Evolutionary conservation across 2,329 filamentous ascomycete genomes (phyloP).

Genomic region (Fusarium torreyae): DNA sequence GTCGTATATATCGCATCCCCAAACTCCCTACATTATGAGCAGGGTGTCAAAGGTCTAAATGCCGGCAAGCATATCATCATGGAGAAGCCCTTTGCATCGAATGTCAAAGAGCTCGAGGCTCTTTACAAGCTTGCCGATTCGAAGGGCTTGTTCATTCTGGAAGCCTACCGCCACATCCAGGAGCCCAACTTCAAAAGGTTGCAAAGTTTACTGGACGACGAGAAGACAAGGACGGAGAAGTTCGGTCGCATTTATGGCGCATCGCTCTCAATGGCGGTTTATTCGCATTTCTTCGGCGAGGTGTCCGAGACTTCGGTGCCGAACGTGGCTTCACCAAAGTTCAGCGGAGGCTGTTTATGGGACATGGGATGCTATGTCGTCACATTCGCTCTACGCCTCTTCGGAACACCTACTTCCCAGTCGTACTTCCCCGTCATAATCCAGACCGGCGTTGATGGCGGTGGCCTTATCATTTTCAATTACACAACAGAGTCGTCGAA

Average conservation of each 20-base stretch:
- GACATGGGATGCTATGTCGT: conserved; percentile 44
- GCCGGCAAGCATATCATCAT: conserved; percentile 38
- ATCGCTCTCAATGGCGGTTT: conserved; percentile 35
- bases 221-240: conserved; percentile 21
- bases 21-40: conserved; percentile 40
- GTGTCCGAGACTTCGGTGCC: conserved; percentile 27
- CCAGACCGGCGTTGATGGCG: conserved; percentile 29
- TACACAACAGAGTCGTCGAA: conserved; percentile 31
- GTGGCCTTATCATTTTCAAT: conserved; percentile 28
- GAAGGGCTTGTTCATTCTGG: conserved; percentile 26
- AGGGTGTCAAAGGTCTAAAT: conserved; percentile 24
- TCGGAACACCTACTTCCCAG: conserved; percentile 29
- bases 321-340: conserved; percentile 36
- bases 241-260: conserved; percentile 35
- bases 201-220: conserved; percentile 32
- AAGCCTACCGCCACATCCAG: conserved; percentile 43
- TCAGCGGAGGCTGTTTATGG: conserved; percentile 39
- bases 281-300: conserved; percentile 20
- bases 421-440: conserved; percentile 25
- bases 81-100: conserved; percentile 43
- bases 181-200: conserved; percentile 42
- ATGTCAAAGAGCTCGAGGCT: conserved; percentile 21
- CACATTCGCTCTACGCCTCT: conserved; percentile 36
- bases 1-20: conserved; percentile 41
- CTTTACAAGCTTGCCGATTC: conserved; percentile 39